Conservation (phyloP, 2,329 filamentous ascomycete species). For the Cladosporium velox region DNA sequence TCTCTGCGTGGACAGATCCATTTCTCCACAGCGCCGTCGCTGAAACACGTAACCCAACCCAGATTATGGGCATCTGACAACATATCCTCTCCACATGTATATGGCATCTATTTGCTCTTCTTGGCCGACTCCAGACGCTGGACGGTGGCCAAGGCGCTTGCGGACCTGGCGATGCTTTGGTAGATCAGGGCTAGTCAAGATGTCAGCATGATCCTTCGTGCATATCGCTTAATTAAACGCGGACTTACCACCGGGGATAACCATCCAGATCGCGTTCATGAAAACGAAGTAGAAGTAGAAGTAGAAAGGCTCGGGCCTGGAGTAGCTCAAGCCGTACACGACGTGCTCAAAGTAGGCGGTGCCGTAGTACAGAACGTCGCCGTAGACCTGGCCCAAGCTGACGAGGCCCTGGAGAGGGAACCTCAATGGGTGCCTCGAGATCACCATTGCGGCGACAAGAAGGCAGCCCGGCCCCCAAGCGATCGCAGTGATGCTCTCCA, state of each 20-base stretch:
- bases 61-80: neutral
- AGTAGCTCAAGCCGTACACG: constrained; percentile 56
- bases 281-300: constrained; percentile 68
- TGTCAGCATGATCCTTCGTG: constrained; percentile 21
- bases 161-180: constrained; percentile 29
- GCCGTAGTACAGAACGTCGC: constrained; percentile 65
- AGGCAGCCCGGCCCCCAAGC: constrained; percentile 65
- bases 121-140: constrained; percentile 29
- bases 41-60: neutral
- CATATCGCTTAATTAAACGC: neutral
- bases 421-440: constrained; percentile 56
- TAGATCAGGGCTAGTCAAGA: constrained; percentile 31
- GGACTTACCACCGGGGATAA: constrained; percentile 58
- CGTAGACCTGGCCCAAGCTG: constrained; percentile 65
- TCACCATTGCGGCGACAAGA: constrained; percentile 57
- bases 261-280: constrained; percentile 68
- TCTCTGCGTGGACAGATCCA: neutral
- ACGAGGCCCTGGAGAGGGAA: constrained; percentile 62
- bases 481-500: constrained; percentile 80
- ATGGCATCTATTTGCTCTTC: constrained; percentile 25
- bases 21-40: constrained; percentile 7
- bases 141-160: constrained; percentile 29
- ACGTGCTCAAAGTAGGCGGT: constrained; percentile 64
- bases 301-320: constrained; percentile 63
- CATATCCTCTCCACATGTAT: neutral